Percentiles rank a stretch among this genome's conserved stretches.
These are phyloP conservation scores for Kluyveromyces wickerhamii DNA, from an alignment of 805 yeast species.

Conservation along the genomic window DNA sequence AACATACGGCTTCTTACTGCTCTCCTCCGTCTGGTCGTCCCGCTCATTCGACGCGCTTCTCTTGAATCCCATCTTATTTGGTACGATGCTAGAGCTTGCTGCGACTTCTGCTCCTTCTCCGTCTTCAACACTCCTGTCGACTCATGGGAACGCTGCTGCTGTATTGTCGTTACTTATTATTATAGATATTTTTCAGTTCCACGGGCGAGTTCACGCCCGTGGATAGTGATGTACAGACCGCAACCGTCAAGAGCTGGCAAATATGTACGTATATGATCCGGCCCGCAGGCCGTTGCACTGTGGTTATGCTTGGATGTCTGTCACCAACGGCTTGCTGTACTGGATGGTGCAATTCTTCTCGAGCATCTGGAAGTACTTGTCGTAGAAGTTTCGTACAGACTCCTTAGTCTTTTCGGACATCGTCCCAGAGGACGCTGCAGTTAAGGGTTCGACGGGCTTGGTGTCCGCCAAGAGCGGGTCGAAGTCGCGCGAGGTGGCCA, in stretches of 20 bases:
- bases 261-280: too few relatives aligned
- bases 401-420: background rate
- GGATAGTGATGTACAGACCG: too few relatives aligned
- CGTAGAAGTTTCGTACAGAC: slow-evolving; percentile 1
- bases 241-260: too few relatives aligned
- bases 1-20: slow-evolving; percentile 3
- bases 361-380: slow-evolving; percentile 1
- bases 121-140: too few relatives aligned
- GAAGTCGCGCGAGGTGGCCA: slow-evolving; percentile 19
- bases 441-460: background rate
- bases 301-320: slow-evolving; percentile 1
- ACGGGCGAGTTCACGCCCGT: too few relatives aligned
- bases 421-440: background rate
- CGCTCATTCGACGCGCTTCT: slow-evolving; percentile 3
- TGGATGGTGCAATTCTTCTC: background rate
- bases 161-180: too few relatives aligned
- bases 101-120: too few relatives aligned
- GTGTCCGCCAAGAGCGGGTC: slow-evolving; percentile 3
- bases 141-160: too few relatives aligned
- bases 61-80: slow-evolving; percentile 7
- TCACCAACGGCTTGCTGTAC: slow-evolving; percentile 3
- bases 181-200: too few relatives aligned
- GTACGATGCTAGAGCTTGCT: too few relatives aligned
- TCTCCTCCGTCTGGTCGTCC: slow-evolving; percentile 6
- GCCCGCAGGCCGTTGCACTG: too few relatives aligned